These are phyloP conservation scores for Gossypium trilobum DNA, from an alignment of 441 rosid species.

Conservation along the genomic window DNA sequence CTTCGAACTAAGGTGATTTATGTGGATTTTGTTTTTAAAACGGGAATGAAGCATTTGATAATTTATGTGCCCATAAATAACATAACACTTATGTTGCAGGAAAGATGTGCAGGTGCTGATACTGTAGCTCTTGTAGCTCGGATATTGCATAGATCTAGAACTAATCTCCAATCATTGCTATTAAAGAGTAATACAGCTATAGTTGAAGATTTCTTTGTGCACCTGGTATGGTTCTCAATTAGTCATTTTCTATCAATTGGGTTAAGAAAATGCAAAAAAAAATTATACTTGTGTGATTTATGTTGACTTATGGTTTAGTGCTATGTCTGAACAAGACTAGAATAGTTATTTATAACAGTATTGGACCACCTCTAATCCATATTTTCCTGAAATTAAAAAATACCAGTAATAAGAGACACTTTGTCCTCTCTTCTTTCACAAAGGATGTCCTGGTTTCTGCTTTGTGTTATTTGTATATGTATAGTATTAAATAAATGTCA, in stretches of 20 bases:
- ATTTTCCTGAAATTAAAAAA: not conserved
- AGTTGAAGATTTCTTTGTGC: constrained; percentile 77
- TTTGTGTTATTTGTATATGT: not conserved
- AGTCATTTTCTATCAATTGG: constrained; percentile 6
- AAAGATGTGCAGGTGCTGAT: constrained; percentile 85
- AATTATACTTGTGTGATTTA: not conserved
- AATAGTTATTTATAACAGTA: not conserved
- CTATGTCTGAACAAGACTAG: not conserved
- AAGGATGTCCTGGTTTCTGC: not conserved
- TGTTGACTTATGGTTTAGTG: not conserved
- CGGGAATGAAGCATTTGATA: constrained; percentile 10
- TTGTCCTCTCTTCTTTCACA: not conserved
- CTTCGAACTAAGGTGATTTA: not conserved
- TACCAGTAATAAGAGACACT: not conserved
- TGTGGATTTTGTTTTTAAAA: constrained; percentile 12
- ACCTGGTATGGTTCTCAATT: constrained; percentile 49
- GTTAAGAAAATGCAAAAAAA: not conserved
- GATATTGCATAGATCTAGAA: constrained; percentile 71
- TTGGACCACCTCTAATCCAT: not conserved
- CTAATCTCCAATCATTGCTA: constrained; percentile 86
- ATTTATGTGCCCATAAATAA: constrained; percentile 13
- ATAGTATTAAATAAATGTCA: not conserved
- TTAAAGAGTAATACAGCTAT: constrained; percentile 57
- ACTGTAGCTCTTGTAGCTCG: constrained; percentile 73
- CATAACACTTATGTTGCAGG: constrained; percentile 51